phyloP scores from a whole-genome alignment of 768 basidiomycete genomes.

The Tephrocybe sp. region DNA sequence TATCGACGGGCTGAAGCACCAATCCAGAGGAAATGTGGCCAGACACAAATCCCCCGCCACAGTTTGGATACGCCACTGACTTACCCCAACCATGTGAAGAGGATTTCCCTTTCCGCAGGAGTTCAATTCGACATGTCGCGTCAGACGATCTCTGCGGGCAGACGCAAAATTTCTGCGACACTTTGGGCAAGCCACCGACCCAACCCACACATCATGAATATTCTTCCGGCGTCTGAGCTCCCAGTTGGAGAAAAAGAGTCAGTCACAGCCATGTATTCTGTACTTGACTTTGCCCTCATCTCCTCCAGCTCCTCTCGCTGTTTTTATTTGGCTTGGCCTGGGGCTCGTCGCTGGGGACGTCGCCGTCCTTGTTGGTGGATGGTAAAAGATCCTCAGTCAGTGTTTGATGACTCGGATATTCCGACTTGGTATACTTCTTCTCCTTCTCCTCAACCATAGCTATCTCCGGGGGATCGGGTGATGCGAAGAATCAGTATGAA shows the following conservation, averaged over 20 bases:
- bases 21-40: too few species aligned
- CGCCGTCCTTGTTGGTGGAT: neutral
- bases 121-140: conserved; percentile 1
- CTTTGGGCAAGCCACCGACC: neutral
- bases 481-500: too few species aligned
- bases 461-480: too few species aligned
- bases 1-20: too few species aligned
- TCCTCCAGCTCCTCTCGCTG: neutral
- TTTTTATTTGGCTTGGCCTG: neutral
- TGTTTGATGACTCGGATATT: too few species aligned
- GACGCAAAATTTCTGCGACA: conserved; percentile 4
- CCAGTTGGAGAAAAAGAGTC: conserved; percentile 11
- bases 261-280: neutral
- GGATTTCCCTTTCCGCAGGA: conserved; percentile 8
- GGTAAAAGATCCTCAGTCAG: too few species aligned
- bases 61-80: too few species aligned
- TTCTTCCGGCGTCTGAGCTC: conserved; percentile 7
- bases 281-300: neutral
- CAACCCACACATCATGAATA: conserved; percentile 2
- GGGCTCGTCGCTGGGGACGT: neutral
- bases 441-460: too few species aligned
- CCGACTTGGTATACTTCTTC: too few species aligned
- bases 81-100: too few species aligned
- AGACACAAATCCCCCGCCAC: too few species aligned
- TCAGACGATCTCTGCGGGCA: conserved; percentile 1